Base-by-base conservation (phyloP, 768 basidiomycete species). In the Suillus clintonianus region DNA sequence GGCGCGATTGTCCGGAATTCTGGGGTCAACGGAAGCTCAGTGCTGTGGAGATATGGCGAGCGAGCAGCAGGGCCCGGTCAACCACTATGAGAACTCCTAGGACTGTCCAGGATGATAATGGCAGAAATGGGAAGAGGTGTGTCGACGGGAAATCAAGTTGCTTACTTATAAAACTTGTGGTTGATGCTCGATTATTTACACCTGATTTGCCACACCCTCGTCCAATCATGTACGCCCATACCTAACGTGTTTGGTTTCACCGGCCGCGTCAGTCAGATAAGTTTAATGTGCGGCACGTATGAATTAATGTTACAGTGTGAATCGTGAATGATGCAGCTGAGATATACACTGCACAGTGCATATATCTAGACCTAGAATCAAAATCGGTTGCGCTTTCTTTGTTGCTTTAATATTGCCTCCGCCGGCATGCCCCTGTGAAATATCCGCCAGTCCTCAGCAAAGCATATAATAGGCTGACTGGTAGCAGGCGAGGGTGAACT, bases 351-450 rank as follows among this genome's bases (percentile, higher is more conserved):
- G 50, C 17, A 50, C 48, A 32, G 50, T 19, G 51, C 5, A 53
- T 5, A 11, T 32, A 51, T 32, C 50, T 32, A 32, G 30, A 32
- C 51, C 30, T 32, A 32, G 30, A 30, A 51, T 70, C 63, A 87
- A 68, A 83, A 78, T 65, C 87, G 82, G 72, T 85, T 89, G 56
- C 87, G 82, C 75, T 90, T 90, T 67, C 85, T 78, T 58, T 77
- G 71, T 11, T 81, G 79, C 67, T 86, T 87, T 17, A 82, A 76
- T 59, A 78, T 70, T 32, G 48, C n/a, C 2, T 82, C 79, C 47
- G 83, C 82, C 19, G 79, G 72, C 30, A 78, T 76, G 70, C 80
- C 67, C 62, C 73, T 73, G 27, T 10, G 5, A 19, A 0, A 27
- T 6, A n/a, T 55, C 37, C 27, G 59, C 19, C 19, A 53, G 51